These are phyloP conservation scores for Gloeostereum incarnatum DNA, from an alignment of 768 basidiomycete genomes.

Conservation along the genomic window DNA sequence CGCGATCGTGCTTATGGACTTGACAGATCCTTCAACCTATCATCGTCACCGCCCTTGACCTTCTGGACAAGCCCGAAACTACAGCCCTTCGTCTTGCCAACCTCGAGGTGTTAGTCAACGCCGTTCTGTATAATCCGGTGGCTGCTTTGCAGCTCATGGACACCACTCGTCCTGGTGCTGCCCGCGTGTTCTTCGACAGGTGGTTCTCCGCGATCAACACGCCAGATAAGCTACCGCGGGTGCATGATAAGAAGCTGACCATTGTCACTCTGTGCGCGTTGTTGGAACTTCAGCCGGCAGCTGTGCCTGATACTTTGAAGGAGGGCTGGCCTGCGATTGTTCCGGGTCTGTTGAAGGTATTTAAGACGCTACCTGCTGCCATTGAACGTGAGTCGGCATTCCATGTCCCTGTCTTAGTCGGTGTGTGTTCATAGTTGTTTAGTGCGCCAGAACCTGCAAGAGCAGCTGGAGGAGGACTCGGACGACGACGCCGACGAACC, in stretches of 20 bases:
- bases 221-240: constrained; percentile 57
- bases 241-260: constrained; percentile 85
- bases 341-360: constrained; percentile 57
- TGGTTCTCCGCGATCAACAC: constrained; percentile 75
- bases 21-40: constrained; percentile 55
- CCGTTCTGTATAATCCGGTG: constrained; percentile 75
- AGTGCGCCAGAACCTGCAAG: constrained; percentile 58
- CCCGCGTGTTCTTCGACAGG: constrained; percentile 71
- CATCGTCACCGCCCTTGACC: constrained; percentile 48
- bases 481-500: constrained; percentile 44
- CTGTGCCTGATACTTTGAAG: constrained; percentile 48
- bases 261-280: constrained; percentile 70
- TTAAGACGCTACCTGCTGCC: constrained; percentile 73
- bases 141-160: constrained; percentile 75
- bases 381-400: constrained; percentile 46
- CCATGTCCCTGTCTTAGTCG: background rate
- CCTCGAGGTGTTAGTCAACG: constrained; percentile 76
- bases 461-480: constrained; percentile 30
- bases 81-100: constrained; percentile 62
- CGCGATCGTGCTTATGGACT: constrained; percentile 4
- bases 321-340: constrained; percentile 76
- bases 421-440: constrained; percentile 3
- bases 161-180: constrained; percentile 40
- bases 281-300: constrained; percentile 55
- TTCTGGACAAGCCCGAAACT: constrained; percentile 56